Conservation (phyloP, 176 grass and related monocot genomes). For the Sorghum bicolor region Sorghum_bicolor_NCBIv3 NC_012875.2:51500001-51500500, state of each 20-base stretch:
- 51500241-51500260: slow-evolving; percentile 30
- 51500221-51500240: slow-evolving; percentile 63
- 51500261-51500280: slow-evolving; percentile 9
- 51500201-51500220: slow-evolving; percentile 74
- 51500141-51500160: slow-evolving; percentile 70
- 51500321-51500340: slow-evolving; percentile 56
- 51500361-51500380: slow-evolving; percentile 97
- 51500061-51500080: slow-evolving; percentile 66
- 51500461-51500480: slow-evolving; percentile 89
- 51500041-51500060: slow-evolving; percentile 46
- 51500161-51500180: slow-evolving; percentile 54
- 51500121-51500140: slow-evolving; percentile 90
- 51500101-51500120: slow-evolving; percentile 54
- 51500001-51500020: slow-evolving; percentile 40
- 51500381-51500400: slow-evolving; percentile 89
- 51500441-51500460: slow-evolving; percentile 55
- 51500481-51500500: slow-evolving; percentile 73
- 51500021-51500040: slow-evolving; percentile 57
- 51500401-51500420: slow-evolving; percentile 59
- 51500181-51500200: slow-evolving; percentile 91
- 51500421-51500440: background rate
- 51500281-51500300: slow-evolving; percentile 44
- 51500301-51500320: slow-evolving; percentile 31
- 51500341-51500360: slow-evolving; percentile 74
- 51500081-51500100: slow-evolving; percentile 74